Conservation (phyloP, 331 rosid species). For the Malus hybrid region DNA sequence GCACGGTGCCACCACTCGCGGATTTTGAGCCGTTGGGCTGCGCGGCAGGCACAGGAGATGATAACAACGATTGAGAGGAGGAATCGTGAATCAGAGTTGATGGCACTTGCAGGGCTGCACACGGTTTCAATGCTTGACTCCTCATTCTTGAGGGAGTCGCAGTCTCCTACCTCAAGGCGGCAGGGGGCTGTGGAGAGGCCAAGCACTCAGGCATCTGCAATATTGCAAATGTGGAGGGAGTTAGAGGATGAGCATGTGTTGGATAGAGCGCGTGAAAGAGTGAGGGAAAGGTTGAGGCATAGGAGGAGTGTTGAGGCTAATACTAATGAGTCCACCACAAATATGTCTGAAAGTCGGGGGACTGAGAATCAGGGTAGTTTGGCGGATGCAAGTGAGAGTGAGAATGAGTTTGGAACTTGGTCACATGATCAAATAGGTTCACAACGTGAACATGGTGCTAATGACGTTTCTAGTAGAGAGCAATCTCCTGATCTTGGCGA, state of each 20-base stretch:
- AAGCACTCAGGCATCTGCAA: slow-evolving; percentile 78
- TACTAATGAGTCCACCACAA: slow-evolving; percentile 55
- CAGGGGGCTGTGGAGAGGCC: slow-evolving; percentile 93
- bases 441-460: slow-evolving; percentile 45
- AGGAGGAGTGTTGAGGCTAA: slow-evolving; percentile 66
- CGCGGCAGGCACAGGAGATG: slow-evolving; percentile 98
- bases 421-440: slow-evolving; percentile 62
- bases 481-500: slow-evolving; percentile 99
- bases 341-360: slow-evolving; percentile 63
- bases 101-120: slow-evolving; percentile 95
- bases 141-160: slow-evolving; percentile 85
- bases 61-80: slow-evolving; percentile 95
- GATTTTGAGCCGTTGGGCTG: slow-evolving; percentile 94
- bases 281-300: slow-evolving; percentile 83
- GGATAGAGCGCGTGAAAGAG: slow-evolving; percentile 80
- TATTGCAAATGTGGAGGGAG: slow-evolving; percentile 98
- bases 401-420: slow-evolving; percentile 87
- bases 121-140: slow-evolving; percentile 96
- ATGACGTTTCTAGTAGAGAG: slow-evolving; percentile 81
- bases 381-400: slow-evolving; percentile 93
- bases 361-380: slow-evolving; percentile 82
- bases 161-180: slow-evolving; percentile 83
- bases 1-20: slow-evolving; percentile 79
- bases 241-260: slow-evolving; percentile 91
- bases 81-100: slow-evolving; percentile 90